phyloP scores from a whole-genome alignment of 768 basidiomycete genomes.

The Chlorophyllum brunneum region DNA sequence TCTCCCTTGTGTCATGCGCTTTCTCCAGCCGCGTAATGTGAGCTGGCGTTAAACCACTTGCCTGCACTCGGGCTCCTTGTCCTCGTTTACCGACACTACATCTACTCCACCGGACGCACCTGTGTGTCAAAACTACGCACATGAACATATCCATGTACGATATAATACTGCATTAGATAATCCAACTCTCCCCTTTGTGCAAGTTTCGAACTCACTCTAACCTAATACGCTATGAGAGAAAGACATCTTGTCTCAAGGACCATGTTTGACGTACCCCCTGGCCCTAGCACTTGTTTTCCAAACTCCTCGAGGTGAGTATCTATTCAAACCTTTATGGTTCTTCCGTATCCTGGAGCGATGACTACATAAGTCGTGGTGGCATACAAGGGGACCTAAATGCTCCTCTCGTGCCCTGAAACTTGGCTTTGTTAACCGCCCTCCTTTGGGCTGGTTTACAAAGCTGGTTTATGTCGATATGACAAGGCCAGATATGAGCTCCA shows the following conservation, averaged over 20 bases:
- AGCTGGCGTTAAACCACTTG: constrained; percentile 12
- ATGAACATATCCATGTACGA: constrained; percentile 9
- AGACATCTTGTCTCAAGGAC: neutral
- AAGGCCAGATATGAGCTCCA: constrained; percentile 87
- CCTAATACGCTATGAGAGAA: too few species aligned
- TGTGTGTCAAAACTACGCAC: constrained; percentile 5
- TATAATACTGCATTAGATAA: constrained; percentile 14
- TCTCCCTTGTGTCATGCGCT: constrained; percentile 19
- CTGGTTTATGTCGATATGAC: constrained; percentile 54
- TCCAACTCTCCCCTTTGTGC: neutral
- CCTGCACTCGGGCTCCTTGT: constrained; percentile 16
- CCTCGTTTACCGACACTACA: neutral
- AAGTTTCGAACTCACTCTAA: neutral
- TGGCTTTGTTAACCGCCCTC: constrained; percentile 41
- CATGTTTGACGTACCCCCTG: too few species aligned
- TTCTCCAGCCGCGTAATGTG: too few species aligned
- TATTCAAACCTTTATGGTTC: constrained; percentile 4
- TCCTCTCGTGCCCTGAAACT: constrained; percentile 29
- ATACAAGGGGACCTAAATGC: constrained; percentile 15
- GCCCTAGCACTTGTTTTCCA: too few species aligned
- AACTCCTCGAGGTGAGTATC: constrained; percentile 25
- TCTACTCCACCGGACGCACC: neutral
- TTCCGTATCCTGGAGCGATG: constrained; percentile 25
- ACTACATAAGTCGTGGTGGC: constrained; percentile 73
- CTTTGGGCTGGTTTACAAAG: constrained; percentile 44